Base-by-base conservation (phyloP, 192 early-diverging fungal species). In the Dissophora globulifera region DNA sequence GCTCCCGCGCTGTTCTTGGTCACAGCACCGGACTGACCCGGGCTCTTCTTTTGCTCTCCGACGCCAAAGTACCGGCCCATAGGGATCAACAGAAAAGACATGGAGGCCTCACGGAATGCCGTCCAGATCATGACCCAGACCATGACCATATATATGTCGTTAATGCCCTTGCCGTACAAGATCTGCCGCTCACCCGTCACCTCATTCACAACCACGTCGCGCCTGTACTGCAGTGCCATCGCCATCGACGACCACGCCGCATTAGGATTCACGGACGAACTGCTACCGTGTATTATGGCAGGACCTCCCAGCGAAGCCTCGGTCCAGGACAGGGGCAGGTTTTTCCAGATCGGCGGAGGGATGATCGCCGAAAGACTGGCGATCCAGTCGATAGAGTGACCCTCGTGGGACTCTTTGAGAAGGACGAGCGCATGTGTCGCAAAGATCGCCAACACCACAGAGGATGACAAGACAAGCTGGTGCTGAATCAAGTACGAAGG, bases 71-170 rank as follows among this genome's bases (percentile, higher is more conserved):
- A 32, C 0, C 52, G 62, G 17, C 67, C 81, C 13, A 85, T 40
- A 1, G 86, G 84, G 30, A 79, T 80, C 11, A 87, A 61, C 13
- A 87, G 6, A 67, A 78, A 83, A 8, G 69, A 71, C 83, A 92
- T 84, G 33, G 82, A 62, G 1, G 83, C 54, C 15, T 88, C 86
- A 10, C 92, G 88, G 0, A 82, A 32, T 8, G 87, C 83, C 0
- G 90, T 88, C 45, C 90, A 86, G 43, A 86, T 83, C 58, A 87
- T 78, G 15, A 92, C 69, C 84, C 87, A 92, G 56, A 89, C 86
- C 41, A 84, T 29, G 0, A 93, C 78, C 74, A 90, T 88, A 23
- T 82, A 79, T 19, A 90, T 35, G 57, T 93, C 92, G 58, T 84
- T 80, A 23, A 63, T 57, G 13, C 90, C 89, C 32, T 86, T 88